Percentiles rank a stretch among this genome's conserved stretches.
Evolutionary conservation across 768 basidiomycete genomes (phyloP).

Genomic region (Postia placenta): DNA sequence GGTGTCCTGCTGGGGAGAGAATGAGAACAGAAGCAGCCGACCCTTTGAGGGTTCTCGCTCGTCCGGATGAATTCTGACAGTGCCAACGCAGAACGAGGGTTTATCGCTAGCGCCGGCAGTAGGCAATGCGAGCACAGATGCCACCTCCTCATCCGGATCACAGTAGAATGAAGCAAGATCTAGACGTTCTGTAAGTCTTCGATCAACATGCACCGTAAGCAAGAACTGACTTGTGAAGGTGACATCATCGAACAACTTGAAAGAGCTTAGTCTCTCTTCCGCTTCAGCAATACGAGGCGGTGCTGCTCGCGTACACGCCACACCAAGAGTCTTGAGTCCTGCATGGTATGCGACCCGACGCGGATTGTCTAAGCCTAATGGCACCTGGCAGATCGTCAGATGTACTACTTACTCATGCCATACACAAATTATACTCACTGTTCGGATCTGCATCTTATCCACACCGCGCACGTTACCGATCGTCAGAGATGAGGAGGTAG

Average conservation of each 20-base stretch:
- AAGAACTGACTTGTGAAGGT: slow-evolving; percentile 42
- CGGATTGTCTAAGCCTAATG: slow-evolving; percentile 69
- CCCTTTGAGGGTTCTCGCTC: slow-evolving; percentile 40
- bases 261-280: slow-evolving; percentile 43
- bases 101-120: neutral
- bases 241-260: slow-evolving; percentile 61
- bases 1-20: too few species aligned
- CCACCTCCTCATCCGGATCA: slow-evolving; percentile 55
- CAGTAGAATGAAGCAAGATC: slow-evolving; percentile 45
- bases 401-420: slow-evolving; percentile 4
- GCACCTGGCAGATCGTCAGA: slow-evolving; percentile 39
- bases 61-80: slow-evolving; percentile 24
- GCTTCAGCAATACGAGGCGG: slow-evolving; percentile 50
- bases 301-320: slow-evolving; percentile 51
- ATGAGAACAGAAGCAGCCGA: slow-evolving; percentile 52
- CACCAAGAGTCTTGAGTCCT: slow-evolving; percentile 50
- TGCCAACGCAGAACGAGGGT: slow-evolving; percentile 34
- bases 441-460: slow-evolving; percentile 75
- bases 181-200: slow-evolving; percentile 6
- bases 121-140: slow-evolving; percentile 36
- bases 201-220: neutral
- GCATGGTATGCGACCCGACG: slow-evolving; percentile 58
- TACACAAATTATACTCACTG: slow-evolving; percentile 37
- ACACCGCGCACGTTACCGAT: slow-evolving; percentile 65
- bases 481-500: slow-evolving; percentile 44